These are phyloP conservation scores for Nidularia pulvinata DNA, from an alignment of 768 basidiomycete species.

Conservation along the genomic window DNA sequence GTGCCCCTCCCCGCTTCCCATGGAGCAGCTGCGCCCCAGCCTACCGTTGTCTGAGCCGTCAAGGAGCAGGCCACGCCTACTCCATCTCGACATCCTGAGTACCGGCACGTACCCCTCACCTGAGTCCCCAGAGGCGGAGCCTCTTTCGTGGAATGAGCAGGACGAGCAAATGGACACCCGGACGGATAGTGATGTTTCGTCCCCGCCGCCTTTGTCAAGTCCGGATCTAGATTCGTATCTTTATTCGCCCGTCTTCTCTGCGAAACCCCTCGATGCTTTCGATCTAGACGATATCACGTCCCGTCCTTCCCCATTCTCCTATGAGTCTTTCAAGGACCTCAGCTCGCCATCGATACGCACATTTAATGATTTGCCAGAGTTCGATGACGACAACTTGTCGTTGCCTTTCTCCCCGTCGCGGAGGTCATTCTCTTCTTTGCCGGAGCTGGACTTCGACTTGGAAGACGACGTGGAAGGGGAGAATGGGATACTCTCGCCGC, in stretches of 20 bases:
- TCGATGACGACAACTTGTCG: not conserved
- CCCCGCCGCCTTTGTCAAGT: not conserved
- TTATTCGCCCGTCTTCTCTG: not conserved
- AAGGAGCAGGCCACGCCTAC: not conserved
- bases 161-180: not conserved
- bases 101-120: not conserved
- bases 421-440: not conserved
- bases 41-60: too few species aligned
- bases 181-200: conserved; percentile 5
- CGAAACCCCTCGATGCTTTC: not conserved
- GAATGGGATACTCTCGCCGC: conserved; percentile 7
- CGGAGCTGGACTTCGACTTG: too few species aligned
- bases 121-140: not conserved
- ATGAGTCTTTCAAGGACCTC: not conserved
- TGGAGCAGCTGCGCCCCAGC: too few species aligned
- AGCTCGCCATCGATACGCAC: not conserved
- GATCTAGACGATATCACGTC: too few species aligned
- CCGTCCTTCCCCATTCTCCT: not conserved
- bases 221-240: not conserved
- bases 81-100: not conserved
- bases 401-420: not conserved
- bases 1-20: not conserved
- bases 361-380: not conserved
- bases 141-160: not conserved
- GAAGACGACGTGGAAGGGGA: conserved; percentile 1